phyloP scores from a whole-genome alignment of 1,139 yeast species.

The Diutina catenulata region DNA sequence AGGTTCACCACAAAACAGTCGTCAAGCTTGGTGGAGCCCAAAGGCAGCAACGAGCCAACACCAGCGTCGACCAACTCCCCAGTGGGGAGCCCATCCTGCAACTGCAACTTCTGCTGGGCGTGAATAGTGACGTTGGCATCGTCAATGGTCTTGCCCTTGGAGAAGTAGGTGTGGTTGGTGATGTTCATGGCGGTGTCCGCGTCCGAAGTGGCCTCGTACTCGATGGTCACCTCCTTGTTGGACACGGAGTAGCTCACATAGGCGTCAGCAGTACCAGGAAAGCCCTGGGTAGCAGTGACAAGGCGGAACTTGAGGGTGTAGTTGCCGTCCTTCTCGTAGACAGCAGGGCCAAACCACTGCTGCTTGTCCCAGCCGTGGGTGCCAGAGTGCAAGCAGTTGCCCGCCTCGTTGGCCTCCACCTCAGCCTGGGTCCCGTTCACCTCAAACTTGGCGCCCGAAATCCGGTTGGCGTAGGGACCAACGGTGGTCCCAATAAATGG shows the following conservation, averaged over 20 bases:
- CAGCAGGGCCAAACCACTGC: conserved; percentile 40
- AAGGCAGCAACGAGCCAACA: conserved; percentile 6
- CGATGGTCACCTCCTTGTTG: conserved; percentile 24
- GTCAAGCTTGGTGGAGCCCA: conserved; percentile 21
- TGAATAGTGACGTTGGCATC: conserved; percentile 21
- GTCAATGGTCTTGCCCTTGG: conserved; percentile 20
- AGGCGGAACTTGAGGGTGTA: conserved; percentile 28
- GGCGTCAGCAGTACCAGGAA: conserved; percentile 41
- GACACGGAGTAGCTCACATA: conserved; percentile 26
- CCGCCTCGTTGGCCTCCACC: conserved; percentile 31
- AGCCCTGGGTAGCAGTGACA: conserved; percentile 39
- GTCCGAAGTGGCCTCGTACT: conserved; percentile 34
- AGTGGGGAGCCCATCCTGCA: conserved; percentile 35
- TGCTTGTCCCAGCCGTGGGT: conserved; percentile 38
- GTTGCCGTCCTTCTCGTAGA: conserved; percentile 17
- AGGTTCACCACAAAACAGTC: conserved; percentile 34
- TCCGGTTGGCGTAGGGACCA: conserved; percentile 56
- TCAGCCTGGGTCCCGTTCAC: conserved; percentile 29
- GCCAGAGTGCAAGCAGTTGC: conserved; percentile 39
- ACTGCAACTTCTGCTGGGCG: conserved; percentile 24
- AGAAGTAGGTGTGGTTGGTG: conserved; percentile 59
- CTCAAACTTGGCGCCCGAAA: conserved; percentile 32
- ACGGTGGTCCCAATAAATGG: conserved; percentile 53
- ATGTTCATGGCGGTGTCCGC: conserved; percentile 42
- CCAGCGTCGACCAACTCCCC: conserved; percentile 27